Evolutionary conservation across 2,329 filamentous ascomycete genomes (phyloP).

Genomic region (Aspergillus texensis): DNA sequence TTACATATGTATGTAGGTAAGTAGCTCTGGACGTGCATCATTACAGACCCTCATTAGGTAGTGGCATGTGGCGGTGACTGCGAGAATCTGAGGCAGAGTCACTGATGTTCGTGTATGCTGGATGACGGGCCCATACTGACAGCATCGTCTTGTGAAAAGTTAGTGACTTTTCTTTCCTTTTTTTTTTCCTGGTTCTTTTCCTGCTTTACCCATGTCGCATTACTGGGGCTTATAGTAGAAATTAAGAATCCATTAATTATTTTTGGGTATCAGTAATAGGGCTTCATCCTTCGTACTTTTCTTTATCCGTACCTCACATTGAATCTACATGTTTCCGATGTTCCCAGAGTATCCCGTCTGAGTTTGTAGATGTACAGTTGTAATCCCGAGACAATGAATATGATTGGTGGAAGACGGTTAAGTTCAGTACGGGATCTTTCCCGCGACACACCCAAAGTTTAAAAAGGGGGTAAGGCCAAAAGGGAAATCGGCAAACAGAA

Average conservation of each 20-base stretch:
- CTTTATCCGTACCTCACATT: neutral
- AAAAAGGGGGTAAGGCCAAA: neutral
- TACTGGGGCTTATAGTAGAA: neutral
- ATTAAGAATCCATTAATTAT: neutral
- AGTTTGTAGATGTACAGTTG: neutral
- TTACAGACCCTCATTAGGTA: neutral
- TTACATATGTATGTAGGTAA: slow-evolving; percentile 1
- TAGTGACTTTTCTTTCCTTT: slow-evolving; percentile 4
- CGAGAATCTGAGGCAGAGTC: neutral
- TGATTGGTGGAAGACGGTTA: neutral
- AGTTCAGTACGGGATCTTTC: slow-evolving; percentile 1
- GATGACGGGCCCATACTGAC: slow-evolving; percentile 5
- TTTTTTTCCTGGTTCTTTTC: neutral
- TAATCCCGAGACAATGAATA: neutral
- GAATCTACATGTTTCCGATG: neutral
- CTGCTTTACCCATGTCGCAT: neutral
- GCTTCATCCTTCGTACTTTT: neutral
- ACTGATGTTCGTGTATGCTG: slow-evolving; percentile 9
- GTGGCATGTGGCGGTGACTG: slow-evolving; percentile 19
- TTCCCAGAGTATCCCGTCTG: neutral
- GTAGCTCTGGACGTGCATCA: neutral
- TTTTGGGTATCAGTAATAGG: neutral
- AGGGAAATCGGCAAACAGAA: neutral
- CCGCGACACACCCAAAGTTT: slow-evolving; percentile 5
- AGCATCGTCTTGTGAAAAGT: neutral